Percentiles rank a stretch among this genome's conserved stretches.
phyloP scores from a whole-genome alignment of 768 basidiomycete species.

The Termitomyces sp. region DNA sequence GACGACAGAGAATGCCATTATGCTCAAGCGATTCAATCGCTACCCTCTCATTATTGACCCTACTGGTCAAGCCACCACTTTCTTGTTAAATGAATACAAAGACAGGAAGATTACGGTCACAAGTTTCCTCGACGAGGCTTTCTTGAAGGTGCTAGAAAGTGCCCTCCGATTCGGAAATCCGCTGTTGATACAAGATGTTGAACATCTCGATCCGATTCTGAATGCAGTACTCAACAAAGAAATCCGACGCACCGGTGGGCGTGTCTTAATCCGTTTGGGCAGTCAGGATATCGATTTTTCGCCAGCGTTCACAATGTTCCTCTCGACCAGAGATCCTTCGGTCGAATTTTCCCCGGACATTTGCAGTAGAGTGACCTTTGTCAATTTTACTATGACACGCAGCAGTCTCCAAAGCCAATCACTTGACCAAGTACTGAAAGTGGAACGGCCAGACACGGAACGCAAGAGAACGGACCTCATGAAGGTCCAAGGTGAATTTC shows the following conservation, averaged over 20 bases:
- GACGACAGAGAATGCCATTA: conserved; percentile 98
- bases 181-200: conserved; percentile 95
- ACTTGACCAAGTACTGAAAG: conserved; percentile 93
- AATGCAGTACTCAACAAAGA: conserved; percentile 98
- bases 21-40: conserved; percentile 96
- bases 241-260: conserved; percentile 91
- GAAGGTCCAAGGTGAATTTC: conserved; percentile 98
- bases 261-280: conserved; percentile 93
- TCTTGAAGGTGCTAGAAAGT: conserved; percentile 97
- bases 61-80: conserved; percentile 93
- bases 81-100: conserved; percentile 90
- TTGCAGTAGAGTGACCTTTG: conserved; percentile 93
- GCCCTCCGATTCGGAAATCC: conserved; percentile 99
- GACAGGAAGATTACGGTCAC: conserved; percentile 97
- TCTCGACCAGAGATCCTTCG: conserved; percentile 94
- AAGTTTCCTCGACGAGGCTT: conserved; percentile 97
- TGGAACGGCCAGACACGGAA: conserved; percentile 95
- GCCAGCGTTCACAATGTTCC: conserved; percentile 99
- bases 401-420: conserved; percentile 99
- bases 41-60: conserved; percentile 98
- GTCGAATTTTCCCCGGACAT: conserved; percentile 98
- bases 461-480: conserved; percentile 92
- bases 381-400: conserved; percentile 98
- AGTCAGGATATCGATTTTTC: conserved; percentile 99
- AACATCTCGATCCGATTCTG: conserved; percentile 94